These are phyloP conservation scores for Floccularia luteovirens DNA, from an alignment of 768 basidiomycete species.

Conservation along the genomic window DNA sequence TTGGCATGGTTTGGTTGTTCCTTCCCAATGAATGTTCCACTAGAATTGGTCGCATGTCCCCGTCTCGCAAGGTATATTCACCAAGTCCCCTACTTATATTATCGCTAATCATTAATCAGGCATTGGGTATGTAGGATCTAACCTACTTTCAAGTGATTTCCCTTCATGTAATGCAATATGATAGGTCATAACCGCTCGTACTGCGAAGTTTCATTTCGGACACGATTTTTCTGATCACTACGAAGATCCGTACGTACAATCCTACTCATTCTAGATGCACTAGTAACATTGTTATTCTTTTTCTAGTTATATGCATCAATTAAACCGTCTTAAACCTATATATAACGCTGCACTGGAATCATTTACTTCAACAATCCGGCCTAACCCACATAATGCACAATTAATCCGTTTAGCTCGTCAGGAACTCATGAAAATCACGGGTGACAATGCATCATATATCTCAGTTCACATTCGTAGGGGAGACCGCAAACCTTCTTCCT, in stretches of 20 bases:
- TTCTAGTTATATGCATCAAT: constrained; percentile 41
- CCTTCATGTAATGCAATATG: background rate
- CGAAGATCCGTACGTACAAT: constrained; percentile 53
- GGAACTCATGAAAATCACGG: constrained; percentile 27
- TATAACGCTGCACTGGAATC: constrained; percentile 40
- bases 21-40: constrained; percentile 3
- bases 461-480: constrained; percentile 61
- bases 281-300: constrained; percentile 1
- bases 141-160: background rate
- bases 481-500: constrained; percentile 41
- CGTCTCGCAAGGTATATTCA: constrained; percentile 46
- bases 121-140: constrained; percentile 46
- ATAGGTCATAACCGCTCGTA: constrained; percentile 58
- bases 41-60: constrained; percentile 71
- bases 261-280: background rate
- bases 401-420: constrained; percentile 44
- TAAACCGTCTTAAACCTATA: constrained; percentile 51
- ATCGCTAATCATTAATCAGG: constrained; percentile 21
- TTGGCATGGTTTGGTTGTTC: background rate
- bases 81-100: background rate
- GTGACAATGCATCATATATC: constrained; percentile 26
- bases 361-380: constrained; percentile 43
- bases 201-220: constrained; percentile 58
- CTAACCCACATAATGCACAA: constrained; percentile 32
- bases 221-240: constrained; percentile 48